Base-by-base conservation (phyloP, 2,329 filamentous ascomycete species). In the Graphiopsis chlorocephala region DNA sequence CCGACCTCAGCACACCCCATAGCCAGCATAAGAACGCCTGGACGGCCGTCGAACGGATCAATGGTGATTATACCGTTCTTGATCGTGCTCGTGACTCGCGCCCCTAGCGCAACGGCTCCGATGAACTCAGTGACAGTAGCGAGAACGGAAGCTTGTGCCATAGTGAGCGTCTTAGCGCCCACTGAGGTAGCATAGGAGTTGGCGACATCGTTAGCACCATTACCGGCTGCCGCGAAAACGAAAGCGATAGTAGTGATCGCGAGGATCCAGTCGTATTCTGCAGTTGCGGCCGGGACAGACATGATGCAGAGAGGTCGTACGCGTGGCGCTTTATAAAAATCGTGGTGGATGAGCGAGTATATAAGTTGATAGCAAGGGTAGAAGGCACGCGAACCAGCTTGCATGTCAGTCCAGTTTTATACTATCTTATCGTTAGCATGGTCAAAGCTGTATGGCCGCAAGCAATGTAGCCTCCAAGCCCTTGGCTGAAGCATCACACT, bases 171-270 rank as follows among this genome's bases (percentile, higher is more conserved):
- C n/a, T 77, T 74, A 4, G 82, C 81, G 12, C 81, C 81, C 35
- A 84, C 80, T 0, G 79, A 81, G 14, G 80, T 82, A 28, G 82
- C 82, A 69, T 83, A 84, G 0, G 81, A 78, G 70, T 84, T 84
- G 74, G 81, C 81, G 65, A 83, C 81, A 81, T 83, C 81, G 70
- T 81, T 81, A 68, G 78, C 78, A 78, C 84, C 85, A 67, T 86
- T 87, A 70, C 87, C 88, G 83, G 84, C 88, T 50, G 86, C 85
- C 71, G 55, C 45, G 50, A 87, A 85, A 33, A 88, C 82, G 72
- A 85, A 86, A 65, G 86, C 84, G 73, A 88, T 88, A 62, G 88
- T 81, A 64, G 83, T 85, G 58, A 88, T 81, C 68, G 85, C 86
- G 67, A 88, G 83, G 66, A 88, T 80, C 56, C 56, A 59, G 56